Evolutionary conservation across 208 protist species (phyloP).

Genomic region (Crithidia expoeki): DNA sequence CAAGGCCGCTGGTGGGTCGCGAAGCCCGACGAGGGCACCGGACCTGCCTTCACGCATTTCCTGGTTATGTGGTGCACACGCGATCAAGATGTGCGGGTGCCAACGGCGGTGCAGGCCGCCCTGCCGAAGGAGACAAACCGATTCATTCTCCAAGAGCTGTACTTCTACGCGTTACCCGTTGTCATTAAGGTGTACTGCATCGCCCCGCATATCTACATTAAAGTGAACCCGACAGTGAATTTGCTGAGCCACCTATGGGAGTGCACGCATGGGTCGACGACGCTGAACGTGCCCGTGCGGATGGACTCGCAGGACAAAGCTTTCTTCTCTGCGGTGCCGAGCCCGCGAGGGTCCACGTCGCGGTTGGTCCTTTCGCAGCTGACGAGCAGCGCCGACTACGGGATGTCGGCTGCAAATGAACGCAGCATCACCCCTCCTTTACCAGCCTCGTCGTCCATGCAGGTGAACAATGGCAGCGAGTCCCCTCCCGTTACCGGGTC

Average conservation of each 20-base stretch:
- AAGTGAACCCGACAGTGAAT: conserved; percentile 61
- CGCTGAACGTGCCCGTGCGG: conserved; percentile 42
- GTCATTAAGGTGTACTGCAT: conserved; percentile 89
- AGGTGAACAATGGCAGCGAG: background rate
- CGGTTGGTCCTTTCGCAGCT: conserved; percentile 5
- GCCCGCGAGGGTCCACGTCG: conserved; percentile 20
- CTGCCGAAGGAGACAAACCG: conserved; percentile 45
- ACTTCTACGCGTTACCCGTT: conserved; percentile 60
- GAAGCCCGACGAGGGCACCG: conserved; percentile 81
- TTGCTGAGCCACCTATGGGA: conserved; percentile 42
- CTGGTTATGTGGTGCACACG: conserved; percentile 66
- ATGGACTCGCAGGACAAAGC: conserved; percentile 71
- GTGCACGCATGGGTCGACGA: conserved; percentile 16
- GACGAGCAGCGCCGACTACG: conserved; percentile 20
- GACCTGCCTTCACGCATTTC: conserved; percentile 73
- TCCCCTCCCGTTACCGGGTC: background rate
- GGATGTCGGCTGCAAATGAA: background rate
- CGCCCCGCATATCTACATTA: conserved; percentile 51
- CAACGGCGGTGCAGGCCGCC: conserved; percentile 38
- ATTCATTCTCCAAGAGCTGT: conserved; percentile 83
- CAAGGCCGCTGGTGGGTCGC: conserved; percentile 69
- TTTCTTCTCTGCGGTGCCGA: conserved; percentile 39
- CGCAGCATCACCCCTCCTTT: background rate
- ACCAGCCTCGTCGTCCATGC: background rate
- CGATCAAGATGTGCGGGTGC: conserved; percentile 19